These are phyloP conservation scores for Fusarium dlaminii DNA, from an alignment of 2,329 filamentous ascomycete genomes.

Conservation along the genomic window DNA sequence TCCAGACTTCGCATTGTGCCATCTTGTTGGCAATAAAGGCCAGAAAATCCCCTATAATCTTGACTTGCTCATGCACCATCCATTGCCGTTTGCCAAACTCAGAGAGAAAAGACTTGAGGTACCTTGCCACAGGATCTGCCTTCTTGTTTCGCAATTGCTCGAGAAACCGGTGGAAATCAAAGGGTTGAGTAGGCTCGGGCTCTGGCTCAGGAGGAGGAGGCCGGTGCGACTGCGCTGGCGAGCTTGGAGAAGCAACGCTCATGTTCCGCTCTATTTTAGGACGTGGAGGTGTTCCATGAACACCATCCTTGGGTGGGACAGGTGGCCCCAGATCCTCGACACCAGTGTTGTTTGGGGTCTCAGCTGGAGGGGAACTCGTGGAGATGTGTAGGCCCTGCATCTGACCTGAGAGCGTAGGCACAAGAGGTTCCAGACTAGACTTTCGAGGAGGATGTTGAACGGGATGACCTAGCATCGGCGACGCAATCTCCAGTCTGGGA, in stretches of 20 bases:
- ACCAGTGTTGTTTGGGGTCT: slow-evolving; percentile 50
- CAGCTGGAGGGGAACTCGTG: slow-evolving; percentile 51
- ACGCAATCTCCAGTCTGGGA: slow-evolving; percentile 83
- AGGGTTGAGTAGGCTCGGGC: slow-evolving; percentile 85
- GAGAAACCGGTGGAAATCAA: slow-evolving; percentile 96
- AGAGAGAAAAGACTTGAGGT: slow-evolving; percentile 90
- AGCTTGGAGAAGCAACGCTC: slow-evolving; percentile 51
- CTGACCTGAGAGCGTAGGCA: slow-evolving; percentile 59
- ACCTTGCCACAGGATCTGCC: slow-evolving; percentile 96
- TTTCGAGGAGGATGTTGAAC: slow-evolving; percentile 81
- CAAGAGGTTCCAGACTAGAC: slow-evolving; percentile 83
- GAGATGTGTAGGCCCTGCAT: slow-evolving; percentile 56
- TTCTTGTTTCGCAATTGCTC: slow-evolving; percentile 96
- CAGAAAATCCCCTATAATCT: slow-evolving; percentile 96
- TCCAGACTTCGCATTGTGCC: slow-evolving; percentile 96
- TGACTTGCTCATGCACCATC: slow-evolving; percentile 99
- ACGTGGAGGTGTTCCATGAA: slow-evolving; percentile 52
- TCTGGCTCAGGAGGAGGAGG: slow-evolving; percentile 78
- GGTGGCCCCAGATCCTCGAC: slow-evolving; percentile 62
- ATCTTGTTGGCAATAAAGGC: slow-evolving; percentile 99
- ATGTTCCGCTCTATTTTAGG: slow-evolving; percentile 51
- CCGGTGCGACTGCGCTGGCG: slow-evolving; percentile 64
- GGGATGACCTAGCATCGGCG: slow-evolving; percentile 75
- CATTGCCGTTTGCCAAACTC: slow-evolving; percentile 98
- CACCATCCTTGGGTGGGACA: slow-evolving; percentile 68